Percentiles rank a stretch among this genome's conserved stretches.
phyloP scores from a whole-genome alignment of 129 eudicot species.

The Erigeron canadensis region DNA sequence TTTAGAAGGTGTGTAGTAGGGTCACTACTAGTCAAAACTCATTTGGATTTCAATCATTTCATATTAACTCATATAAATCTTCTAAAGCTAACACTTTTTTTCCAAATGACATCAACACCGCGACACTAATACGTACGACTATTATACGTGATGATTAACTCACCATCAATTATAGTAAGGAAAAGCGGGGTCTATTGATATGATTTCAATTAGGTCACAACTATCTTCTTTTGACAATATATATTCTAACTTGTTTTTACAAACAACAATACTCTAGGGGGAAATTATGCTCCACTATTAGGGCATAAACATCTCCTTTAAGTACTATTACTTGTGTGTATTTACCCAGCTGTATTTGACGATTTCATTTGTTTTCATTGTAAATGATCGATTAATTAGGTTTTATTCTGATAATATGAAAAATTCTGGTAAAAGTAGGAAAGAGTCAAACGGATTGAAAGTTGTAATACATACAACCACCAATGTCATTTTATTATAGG shows the following conservation, averaged over 20 bases:
- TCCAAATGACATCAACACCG: constrained; percentile 10
- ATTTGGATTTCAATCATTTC: constrained; percentile 29
- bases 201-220: constrained; percentile 23
- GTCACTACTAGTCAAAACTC: constrained; percentile 34
- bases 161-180: constrained; percentile 15
- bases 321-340: constrained; percentile 16
- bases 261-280: not conserved
- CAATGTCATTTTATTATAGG: not conserved
- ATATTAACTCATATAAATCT: constrained; percentile 18
- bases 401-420: not conserved
- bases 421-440: not conserved
- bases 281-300: constrained; percentile 18
- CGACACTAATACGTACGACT: constrained; percentile 13
- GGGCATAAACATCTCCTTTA: constrained; percentile 14
- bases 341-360: not conserved
- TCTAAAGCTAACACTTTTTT: constrained; percentile 9
- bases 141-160: constrained; percentile 1
- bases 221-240: constrained; percentile 23
- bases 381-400: not conserved
- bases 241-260: constrained; percentile 11
- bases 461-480: not conserved
- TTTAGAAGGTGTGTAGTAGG: constrained; percentile 30
- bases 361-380: not conserved
- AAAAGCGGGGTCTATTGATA: constrained; percentile 26
- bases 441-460: not conserved